Conservation (phyloP, 768 basidiomycete genomes). For the Amyloporia xantha region DNA sequence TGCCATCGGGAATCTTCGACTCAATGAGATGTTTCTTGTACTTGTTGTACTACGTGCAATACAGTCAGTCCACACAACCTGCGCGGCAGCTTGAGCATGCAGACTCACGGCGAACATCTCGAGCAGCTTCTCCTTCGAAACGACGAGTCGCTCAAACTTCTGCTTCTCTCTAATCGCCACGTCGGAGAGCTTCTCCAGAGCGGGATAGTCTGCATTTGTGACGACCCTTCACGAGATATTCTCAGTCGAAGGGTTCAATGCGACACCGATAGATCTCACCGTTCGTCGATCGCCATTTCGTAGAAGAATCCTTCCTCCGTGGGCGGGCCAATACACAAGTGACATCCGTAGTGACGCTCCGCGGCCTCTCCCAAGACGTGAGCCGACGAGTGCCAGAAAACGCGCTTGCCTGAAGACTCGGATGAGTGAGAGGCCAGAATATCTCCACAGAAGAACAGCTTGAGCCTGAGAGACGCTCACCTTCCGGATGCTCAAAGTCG, state of each 20-base stretch:
- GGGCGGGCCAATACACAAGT: slow-evolving; percentile 94
- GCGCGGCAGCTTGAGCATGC: no score
- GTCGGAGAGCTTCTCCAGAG: slow-evolving; percentile 85
- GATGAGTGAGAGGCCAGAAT: not conserved
- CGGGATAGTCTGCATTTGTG: slow-evolving; percentile 77
- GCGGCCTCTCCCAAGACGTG: slow-evolving; percentile 96
- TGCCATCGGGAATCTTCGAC: no score
- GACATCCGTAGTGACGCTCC: slow-evolving; percentile 94
- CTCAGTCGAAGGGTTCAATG: not conserved
- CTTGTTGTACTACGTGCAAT: no score
- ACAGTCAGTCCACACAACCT: no score
- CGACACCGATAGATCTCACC: slow-evolving; percentile 37
- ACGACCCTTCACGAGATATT: slow-evolving; percentile 73
- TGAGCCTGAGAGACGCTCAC: no score
- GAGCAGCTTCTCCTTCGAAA: slow-evolving; percentile 90
- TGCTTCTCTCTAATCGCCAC: slow-evolving; percentile 92
- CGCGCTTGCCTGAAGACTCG: slow-evolving; percentile 87
- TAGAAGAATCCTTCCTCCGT: slow-evolving; percentile 99
- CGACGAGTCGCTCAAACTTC: slow-evolving; percentile 89
- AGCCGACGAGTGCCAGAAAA: slow-evolving; percentile 99
- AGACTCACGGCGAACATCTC: slow-evolving; percentile 84
- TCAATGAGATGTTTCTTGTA: no score
- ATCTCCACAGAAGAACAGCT: no score
- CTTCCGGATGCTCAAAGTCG: slow-evolving; percentile 91
- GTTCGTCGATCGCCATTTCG: slow-evolving; percentile 88